These are phyloP conservation scores for Aegle marmelos DNA, from an alignment of 345 rosid genomes.

Conservation along the genomic window DNA sequence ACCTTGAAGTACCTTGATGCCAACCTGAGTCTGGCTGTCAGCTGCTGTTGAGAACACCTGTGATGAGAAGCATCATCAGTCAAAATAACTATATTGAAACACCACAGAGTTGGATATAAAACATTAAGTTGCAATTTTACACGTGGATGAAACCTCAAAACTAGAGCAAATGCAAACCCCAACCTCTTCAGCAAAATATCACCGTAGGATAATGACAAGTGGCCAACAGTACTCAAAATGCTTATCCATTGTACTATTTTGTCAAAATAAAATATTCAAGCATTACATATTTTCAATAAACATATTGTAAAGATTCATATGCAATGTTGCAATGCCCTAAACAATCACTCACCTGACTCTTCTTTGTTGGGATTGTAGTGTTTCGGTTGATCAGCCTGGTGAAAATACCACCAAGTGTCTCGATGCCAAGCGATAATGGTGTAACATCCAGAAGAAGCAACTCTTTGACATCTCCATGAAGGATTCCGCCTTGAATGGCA, in stretches of 20 bases:
- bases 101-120: not conserved
- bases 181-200: too few species aligned
- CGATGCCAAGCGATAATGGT: slow-evolving; percentile 82
- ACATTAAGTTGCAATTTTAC: not conserved
- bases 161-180: too few species aligned
- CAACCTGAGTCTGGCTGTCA: slow-evolving; percentile 85
- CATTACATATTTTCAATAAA: not conserved
- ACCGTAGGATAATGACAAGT: too few species aligned
- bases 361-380: slow-evolving; percentile 90
- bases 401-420: slow-evolving; percentile 81
- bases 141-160: too few species aligned
- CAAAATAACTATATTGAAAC: not conserved
- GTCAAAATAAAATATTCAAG: not conserved
- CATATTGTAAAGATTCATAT: not conserved
- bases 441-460: slow-evolving; percentile 85
- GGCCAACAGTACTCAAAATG: too few species aligned
- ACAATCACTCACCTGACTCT: slow-evolving; percentile 51
- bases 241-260: not conserved
- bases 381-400: slow-evolving; percentile 70
- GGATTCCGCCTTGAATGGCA: slow-evolving; percentile 87
- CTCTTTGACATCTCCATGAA: slow-evolving; percentile 91
- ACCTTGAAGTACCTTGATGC: slow-evolving; percentile 85
- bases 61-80: not conserved
- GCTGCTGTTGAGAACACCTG: slow-evolving; percentile 90
- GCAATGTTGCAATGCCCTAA: not conserved